Conservation (phyloP, 495 filamentous ascomycete species). For the Penicillium malachiteum region DNA sequence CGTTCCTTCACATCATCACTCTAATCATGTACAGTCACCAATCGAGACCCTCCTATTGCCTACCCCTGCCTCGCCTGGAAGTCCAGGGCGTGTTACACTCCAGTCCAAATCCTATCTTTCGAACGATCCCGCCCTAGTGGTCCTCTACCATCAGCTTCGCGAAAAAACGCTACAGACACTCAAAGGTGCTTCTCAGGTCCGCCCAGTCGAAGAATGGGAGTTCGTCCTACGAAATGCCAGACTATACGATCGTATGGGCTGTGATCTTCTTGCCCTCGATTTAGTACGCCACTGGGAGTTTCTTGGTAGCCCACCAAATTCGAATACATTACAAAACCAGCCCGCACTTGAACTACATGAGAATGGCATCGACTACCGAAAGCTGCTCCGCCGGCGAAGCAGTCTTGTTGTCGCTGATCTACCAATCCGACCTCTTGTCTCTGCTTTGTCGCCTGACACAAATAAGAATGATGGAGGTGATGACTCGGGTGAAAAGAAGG, state of each 20-base stretch:
- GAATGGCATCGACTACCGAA: constrained; percentile 58
- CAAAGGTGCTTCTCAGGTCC: constrained; percentile 78
- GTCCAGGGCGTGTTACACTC: constrained; percentile 47
- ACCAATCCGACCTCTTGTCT: constrained; percentile 36
- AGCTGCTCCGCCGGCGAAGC: constrained; percentile 67
- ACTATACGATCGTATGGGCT: constrained; percentile 92
- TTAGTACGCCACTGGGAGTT: constrained; percentile 85
- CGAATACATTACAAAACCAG: constrained; percentile 20
- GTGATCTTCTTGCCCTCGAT: constrained; percentile 88
- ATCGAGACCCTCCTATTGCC: constrained; percentile 64
- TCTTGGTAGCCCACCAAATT: constrained; percentile 45
- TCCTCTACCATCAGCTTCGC: constrained; percentile 84
- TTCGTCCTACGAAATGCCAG: constrained; percentile 88
- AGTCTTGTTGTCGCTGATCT: constrained; percentile 81
- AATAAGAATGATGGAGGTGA: constrained; percentile 2
- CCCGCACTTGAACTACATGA: constrained; percentile 31
- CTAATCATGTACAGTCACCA: constrained; percentile 58
- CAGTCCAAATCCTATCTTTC: constrained; percentile 77
- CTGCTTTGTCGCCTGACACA: constrained; percentile 19
- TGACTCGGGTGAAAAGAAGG: neutral
- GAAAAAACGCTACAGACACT: constrained; percentile 84
- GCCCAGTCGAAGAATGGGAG: constrained; percentile 76
- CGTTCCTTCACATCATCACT: neutral
- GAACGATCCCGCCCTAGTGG: constrained; percentile 84
- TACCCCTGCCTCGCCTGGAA: constrained; percentile 46